phyloP scores from a whole-genome alignment of 2,329 filamentous ascomycete species.

The Chaetoscypha palmicola region DNA sequence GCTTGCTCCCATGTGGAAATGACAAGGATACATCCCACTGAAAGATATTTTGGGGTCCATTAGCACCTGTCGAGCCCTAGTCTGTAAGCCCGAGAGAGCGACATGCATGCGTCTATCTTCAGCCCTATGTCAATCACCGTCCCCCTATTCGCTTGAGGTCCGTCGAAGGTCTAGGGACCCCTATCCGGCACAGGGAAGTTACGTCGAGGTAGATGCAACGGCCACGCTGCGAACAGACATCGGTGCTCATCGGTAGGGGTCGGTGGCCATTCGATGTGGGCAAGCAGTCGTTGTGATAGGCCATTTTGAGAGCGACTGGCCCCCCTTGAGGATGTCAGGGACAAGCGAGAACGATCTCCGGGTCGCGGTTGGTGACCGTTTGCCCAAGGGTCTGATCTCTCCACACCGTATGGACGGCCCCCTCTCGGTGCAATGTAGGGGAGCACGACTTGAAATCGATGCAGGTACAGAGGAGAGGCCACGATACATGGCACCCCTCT shows the following conservation, averaged over 20 bases:
- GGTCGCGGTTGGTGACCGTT: neutral
- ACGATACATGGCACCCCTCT: neutral
- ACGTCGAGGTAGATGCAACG: neutral
- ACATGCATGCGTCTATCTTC: conserved; percentile 8
- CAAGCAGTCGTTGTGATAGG: too few species aligned
- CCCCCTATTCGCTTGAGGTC: conserved; percentile 2
- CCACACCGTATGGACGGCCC: neutral
- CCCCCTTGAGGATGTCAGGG: neutral
- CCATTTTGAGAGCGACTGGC: too few species aligned
- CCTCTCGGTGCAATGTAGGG: conserved; percentile 1
- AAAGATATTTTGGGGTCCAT: conserved; percentile 6
- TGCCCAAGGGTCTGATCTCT: neutral
- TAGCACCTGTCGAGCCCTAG: neutral
- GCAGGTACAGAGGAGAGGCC: conserved; percentile 3
- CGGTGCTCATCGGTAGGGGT: neutral
- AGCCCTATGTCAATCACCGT: conserved; percentile 5
- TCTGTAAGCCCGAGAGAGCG: neutral
- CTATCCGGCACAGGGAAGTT: too few species aligned
- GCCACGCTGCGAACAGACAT: conserved; percentile 3
- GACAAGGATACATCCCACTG: neutral
- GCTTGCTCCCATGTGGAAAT: neutral
- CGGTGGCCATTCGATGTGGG: too few species aligned
- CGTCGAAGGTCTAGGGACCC: too few species aligned
- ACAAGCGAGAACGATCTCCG: neutral
- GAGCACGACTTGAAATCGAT: neutral